These are phyloP conservation scores for Fraxinus baroniana DNA, from an alignment of 305 asterid genomes.

Conservation along the genomic window DNA sequence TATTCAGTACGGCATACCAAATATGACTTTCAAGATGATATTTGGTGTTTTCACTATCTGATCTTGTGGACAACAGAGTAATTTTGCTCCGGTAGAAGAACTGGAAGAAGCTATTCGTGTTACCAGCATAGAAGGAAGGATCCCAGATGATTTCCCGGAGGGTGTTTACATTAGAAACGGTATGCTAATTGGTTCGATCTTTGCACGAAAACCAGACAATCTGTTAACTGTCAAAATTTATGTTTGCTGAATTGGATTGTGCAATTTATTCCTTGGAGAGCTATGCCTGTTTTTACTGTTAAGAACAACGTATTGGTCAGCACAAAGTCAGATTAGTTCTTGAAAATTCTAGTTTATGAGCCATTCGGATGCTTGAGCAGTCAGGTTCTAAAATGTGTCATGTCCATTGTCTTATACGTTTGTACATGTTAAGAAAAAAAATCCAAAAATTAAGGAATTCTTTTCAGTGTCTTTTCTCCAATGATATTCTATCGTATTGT, in stretches of 20 bases:
- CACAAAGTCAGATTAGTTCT: background rate
- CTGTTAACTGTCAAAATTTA: background rate
- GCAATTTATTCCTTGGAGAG: background rate
- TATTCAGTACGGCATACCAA: background rate
- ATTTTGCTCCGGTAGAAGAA: slow-evolving; percentile 59
- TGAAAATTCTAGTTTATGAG: background rate
- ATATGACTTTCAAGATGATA: background rate
- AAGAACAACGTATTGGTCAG: background rate
- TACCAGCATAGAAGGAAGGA: slow-evolving; percentile 28
- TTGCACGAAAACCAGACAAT: background rate
- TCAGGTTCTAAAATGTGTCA: background rate
- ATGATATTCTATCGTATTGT: background rate
- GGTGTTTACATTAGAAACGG: slow-evolving; percentile 65
- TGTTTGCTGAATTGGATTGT: background rate
- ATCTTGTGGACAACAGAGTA: slow-evolving; percentile 28
- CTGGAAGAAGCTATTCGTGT: slow-evolving; percentile 34
- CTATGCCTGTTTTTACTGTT: slow-evolving; percentile 12
- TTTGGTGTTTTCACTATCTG: background rate
- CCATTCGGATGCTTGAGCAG: background rate
- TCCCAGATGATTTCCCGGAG: slow-evolving; percentile 52
- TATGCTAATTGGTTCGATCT: background rate
- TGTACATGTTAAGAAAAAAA: background rate
- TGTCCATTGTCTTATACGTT: background rate
- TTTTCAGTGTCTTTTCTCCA: background rate
- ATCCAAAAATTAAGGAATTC: background rate